A percentile compares a stretch with the other conserved stretches of the same genome.
phyloP scores from a whole-genome alignment of 352 stramenopile species.

The Globisporangium middletonii region DNA sequence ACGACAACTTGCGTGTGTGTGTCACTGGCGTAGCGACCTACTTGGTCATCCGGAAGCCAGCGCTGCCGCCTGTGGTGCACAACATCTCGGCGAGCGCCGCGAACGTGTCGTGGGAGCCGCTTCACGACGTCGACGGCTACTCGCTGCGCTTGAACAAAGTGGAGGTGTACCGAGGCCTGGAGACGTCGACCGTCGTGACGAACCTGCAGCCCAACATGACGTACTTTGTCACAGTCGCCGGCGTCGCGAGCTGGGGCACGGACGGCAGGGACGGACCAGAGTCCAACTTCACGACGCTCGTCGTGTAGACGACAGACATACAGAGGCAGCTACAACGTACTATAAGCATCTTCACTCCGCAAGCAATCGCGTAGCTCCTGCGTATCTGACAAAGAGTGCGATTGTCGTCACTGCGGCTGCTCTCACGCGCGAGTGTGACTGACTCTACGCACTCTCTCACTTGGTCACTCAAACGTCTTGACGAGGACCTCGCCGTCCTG shows the following conservation, averaged over 20 bases:
- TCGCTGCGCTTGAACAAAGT: conserved; percentile 71
- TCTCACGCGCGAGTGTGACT: too few species aligned
- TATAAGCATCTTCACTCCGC: too few species aligned
- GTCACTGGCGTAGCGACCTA: conserved; percentile 39
- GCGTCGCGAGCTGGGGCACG: conserved; percentile 53
- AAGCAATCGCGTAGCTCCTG: too few species aligned
- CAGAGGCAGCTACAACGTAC: too few species aligned
- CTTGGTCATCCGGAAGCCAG: conserved; percentile 39
- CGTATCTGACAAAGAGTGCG: neutral
- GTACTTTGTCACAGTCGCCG: conserved; percentile 70
- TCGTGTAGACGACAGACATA: conserved; percentile 5
- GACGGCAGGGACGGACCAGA: conserved; percentile 44
- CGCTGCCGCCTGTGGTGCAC: conserved; percentile 17
- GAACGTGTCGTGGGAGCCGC: conserved; percentile 41
- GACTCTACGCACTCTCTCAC: neutral
- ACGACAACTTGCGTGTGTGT: neutral
- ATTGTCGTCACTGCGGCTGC: too few species aligned
- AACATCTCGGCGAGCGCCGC: conserved; percentile 40
- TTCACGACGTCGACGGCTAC: conserved; percentile 56
- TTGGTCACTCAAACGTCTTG: conserved; percentile 7
- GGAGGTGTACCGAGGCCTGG: conserved; percentile 57
- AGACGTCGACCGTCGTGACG: conserved; percentile 28
- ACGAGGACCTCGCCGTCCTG: conserved; percentile 1
- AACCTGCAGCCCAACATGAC: conserved; percentile 57
- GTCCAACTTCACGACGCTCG: conserved; percentile 65